Percentiles rank a stretch among this genome's conserved stretches.
Evolutionary conservation across 2,329 filamentous ascomycete species (phyloP).

Genomic region (Conoideocrella luteorostrata): DNA sequence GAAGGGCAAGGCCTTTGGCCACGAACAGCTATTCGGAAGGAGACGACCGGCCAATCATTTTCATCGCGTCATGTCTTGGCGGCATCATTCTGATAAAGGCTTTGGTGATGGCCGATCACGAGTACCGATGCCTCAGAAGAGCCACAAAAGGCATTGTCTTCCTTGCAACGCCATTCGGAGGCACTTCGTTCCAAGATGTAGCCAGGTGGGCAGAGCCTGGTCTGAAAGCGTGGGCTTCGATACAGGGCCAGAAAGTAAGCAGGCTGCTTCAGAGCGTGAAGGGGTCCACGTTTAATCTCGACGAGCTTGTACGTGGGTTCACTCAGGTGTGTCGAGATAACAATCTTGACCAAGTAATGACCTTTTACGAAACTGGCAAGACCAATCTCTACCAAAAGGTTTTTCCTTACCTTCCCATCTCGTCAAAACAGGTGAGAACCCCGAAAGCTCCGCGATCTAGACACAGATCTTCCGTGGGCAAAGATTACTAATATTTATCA

Average conservation of each 20-base stretch:
- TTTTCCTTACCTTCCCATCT: conserved; percentile 12
- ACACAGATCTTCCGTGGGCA: not conserved
- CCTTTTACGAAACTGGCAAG: conserved; percentile 17
- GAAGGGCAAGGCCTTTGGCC: conserved; percentile 1
- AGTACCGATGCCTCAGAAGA: conserved; percentile 13
- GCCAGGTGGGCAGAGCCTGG: conserved; percentile 15
- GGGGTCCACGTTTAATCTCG: conserved; percentile 12
- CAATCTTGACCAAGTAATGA: conserved; percentile 10
- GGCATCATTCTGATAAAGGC: conserved; percentile 24
- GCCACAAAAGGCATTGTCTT: conserved; percentile 20
- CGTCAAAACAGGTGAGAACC: conserved; percentile 12
- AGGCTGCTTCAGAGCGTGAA: conserved; percentile 14
- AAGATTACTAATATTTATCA: conserved; percentile 7
- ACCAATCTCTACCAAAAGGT: conserved; percentile 15
- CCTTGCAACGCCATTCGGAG: conserved; percentile 22
- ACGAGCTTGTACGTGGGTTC: conserved; percentile 15
- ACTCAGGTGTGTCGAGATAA: conserved; percentile 12
- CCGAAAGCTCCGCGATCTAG: not conserved
- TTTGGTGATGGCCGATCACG: conserved; percentile 14
- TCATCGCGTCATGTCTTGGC: conserved; percentile 28
- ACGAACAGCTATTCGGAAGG: not conserved
- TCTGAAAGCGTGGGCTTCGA: conserved; percentile 11
- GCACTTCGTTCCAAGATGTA: conserved; percentile 20
- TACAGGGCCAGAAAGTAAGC: conserved; percentile 10
- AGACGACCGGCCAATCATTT: conserved; percentile 19